phyloP scores from a whole-genome alignment of 345 rosid genomes.

The Gossypium rotundifolium region DNA sequence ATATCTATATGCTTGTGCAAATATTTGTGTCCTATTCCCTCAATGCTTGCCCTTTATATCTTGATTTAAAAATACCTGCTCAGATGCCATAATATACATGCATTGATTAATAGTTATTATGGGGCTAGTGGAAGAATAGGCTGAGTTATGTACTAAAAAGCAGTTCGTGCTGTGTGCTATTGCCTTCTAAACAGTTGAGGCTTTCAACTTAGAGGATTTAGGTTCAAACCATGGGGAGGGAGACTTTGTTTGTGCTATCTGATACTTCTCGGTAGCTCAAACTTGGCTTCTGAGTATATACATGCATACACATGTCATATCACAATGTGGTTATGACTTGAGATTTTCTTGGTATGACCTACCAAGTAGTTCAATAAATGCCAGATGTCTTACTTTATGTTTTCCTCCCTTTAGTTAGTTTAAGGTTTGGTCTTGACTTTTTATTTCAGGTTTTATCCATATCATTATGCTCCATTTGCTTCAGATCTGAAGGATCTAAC shows the following conservation, averaged over 20 bases:
- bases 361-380: neutral
- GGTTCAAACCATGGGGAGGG: neutral
- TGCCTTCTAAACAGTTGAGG: neutral
- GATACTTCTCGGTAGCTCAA: neutral
- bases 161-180: neutral
- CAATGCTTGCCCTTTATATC: neutral
- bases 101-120: neutral
- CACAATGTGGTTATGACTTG: neutral
- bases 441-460: slow-evolving; percentile 89
- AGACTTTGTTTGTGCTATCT: neutral
- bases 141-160: neutral
- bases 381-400: neutral
- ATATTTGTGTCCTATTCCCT: neutral
- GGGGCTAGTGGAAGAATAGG: neutral
- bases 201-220: neutral
- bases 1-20: neutral
- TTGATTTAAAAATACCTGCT: neutral
- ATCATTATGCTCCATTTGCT: slow-evolving; percentile 99
- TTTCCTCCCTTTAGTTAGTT: neutral
- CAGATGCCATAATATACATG: neutral
- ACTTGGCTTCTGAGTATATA: neutral
- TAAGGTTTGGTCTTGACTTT: slow-evolving; percentile 1
- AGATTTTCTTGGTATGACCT: neutral
- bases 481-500: slow-evolving; percentile 79
- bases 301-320: neutral